Conservation (phyloP, 805 yeast genomes). For the Spathaspora passalidarum region DNA sequence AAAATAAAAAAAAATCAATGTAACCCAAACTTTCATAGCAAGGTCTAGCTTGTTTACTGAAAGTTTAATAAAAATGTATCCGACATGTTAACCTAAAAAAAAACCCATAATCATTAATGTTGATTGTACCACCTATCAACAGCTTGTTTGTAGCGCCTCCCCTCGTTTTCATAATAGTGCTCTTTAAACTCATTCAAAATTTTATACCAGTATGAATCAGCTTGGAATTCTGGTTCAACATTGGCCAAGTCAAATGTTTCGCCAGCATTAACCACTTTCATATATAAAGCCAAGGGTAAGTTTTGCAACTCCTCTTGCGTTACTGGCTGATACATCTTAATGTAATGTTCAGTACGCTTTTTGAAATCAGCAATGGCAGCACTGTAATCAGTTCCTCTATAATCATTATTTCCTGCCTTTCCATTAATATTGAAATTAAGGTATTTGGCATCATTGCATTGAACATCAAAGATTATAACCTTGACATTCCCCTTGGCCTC, state of each 20-base stretch:
- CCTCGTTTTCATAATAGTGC: constrained; percentile 19
- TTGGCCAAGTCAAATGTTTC: constrained; percentile 15
- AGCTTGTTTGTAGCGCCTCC: constrained; percentile 22
- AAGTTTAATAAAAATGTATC: neutral
- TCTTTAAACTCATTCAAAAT: constrained; percentile 8
- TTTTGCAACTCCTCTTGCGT: constrained; percentile 20
- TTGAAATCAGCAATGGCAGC: constrained; percentile 59
- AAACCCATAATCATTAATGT: neutral
- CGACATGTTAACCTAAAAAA: neutral
- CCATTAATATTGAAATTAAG: constrained; percentile 61
- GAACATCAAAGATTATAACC: constrained; percentile 57
- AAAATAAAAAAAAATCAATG: neutral
- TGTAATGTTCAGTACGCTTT: constrained; percentile 52
- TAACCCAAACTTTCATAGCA: neutral
- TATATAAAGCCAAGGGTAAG: constrained; percentile 20
- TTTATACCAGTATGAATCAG: constrained; percentile 5
- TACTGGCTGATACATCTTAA: constrained; percentile 30
- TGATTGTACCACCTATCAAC: constrained; percentile 21
- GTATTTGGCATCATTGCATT: constrained; percentile 50
- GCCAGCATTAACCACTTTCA: constrained; percentile 27
- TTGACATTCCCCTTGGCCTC: constrained; percentile 21
- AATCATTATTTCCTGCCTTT: constrained; percentile 63
- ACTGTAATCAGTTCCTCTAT: constrained; percentile 48
- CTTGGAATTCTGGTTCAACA: constrained; percentile 6
- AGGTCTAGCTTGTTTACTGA: neutral